Evolutionary conservation across 2,329 filamentous ascomycete genomes (phyloP).

Genomic region (Talaromyces sp.): DNA sequence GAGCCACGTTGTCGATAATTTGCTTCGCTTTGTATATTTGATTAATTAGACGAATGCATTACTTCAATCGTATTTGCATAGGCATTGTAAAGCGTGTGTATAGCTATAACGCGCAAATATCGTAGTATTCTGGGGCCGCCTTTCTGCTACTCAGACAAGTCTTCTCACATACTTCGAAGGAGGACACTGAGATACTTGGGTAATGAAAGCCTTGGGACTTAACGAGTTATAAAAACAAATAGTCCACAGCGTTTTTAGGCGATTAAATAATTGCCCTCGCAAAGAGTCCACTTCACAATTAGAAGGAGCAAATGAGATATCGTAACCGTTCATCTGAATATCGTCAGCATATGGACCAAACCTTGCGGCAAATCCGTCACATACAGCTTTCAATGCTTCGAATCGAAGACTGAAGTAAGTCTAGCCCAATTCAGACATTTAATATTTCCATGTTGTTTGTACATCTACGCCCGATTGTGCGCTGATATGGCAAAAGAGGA

Average conservation of each 20-base stretch:
- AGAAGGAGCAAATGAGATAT: neutral
- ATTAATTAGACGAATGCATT: constrained; percentile 1
- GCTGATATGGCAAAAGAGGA: neutral
- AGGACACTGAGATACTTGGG: neutral
- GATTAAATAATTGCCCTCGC: too few species aligned
- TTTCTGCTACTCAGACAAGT: neutral
- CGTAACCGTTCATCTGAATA: neutral
- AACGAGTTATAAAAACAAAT: neutral
- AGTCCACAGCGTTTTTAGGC: neutral
- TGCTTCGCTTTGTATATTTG: constrained; percentile 15
- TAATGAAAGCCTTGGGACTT: neutral
- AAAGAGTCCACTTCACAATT: neutral
- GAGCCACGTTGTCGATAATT: neutral
- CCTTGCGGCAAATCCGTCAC: neutral
- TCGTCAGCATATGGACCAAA: neutral
- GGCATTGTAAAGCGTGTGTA: neutral
- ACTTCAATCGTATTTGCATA: neutral
- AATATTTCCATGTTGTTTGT: neutral
- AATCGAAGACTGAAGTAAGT: neutral
- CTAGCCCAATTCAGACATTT: too few species aligned
- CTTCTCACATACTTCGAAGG: too few species aligned
- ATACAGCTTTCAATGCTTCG: neutral
- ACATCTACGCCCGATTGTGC: neutral
- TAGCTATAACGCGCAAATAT: neutral
- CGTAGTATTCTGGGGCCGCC: neutral